These are phyloP conservation scores for Juglanconis juglandina DNA, from an alignment of 2,329 filamentous ascomycete species.

Conservation along the genomic window DNA sequence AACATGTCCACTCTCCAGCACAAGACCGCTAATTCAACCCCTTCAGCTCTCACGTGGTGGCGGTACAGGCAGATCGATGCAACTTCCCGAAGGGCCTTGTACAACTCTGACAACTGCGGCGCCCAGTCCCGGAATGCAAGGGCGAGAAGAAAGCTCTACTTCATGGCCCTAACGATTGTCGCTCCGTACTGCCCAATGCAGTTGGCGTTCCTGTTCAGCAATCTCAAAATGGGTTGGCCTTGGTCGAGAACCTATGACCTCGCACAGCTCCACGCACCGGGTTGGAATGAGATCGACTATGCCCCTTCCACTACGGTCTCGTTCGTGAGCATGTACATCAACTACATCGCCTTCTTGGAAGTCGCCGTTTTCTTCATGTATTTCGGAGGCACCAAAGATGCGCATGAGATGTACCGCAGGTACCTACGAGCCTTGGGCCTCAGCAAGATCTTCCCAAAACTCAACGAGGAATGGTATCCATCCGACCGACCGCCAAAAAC, in stretches of 20 bases:
- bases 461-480: constrained; percentile 30
- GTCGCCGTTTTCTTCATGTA: constrained; percentile 48
- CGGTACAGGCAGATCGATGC: constrained; percentile 46
- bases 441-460: constrained; percentile 39
- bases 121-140: constrained; percentile 43
- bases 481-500: constrained; percentile 19
- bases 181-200: constrained; percentile 49
- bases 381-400: constrained; percentile 55
- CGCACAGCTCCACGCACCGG: constrained; percentile 37
- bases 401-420: constrained; percentile 46
- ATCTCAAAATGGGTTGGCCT: constrained; percentile 32
- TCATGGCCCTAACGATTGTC: constrained; percentile 52
- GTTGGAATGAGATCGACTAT: constrained; percentile 48
- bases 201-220: constrained; percentile 37
- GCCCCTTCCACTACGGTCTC: constrained; percentile 37
- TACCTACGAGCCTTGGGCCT: constrained; percentile 39
- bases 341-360: constrained; percentile 47
- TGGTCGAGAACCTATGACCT: constrained; percentile 39
- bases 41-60: constrained; percentile 15
- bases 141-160: constrained; percentile 50
- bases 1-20: neutral
- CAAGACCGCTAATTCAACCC: neutral
- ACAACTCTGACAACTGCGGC: constrained; percentile 32
- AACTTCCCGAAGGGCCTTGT: constrained; percentile 36
- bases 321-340: constrained; percentile 41